A percentile compares a stretch with the other conserved stretches of the same genome.
Evolutionary conservation across 2,329 filamentous ascomycete species (phyloP).

Genomic region (Verticillium nubilum): DNA sequence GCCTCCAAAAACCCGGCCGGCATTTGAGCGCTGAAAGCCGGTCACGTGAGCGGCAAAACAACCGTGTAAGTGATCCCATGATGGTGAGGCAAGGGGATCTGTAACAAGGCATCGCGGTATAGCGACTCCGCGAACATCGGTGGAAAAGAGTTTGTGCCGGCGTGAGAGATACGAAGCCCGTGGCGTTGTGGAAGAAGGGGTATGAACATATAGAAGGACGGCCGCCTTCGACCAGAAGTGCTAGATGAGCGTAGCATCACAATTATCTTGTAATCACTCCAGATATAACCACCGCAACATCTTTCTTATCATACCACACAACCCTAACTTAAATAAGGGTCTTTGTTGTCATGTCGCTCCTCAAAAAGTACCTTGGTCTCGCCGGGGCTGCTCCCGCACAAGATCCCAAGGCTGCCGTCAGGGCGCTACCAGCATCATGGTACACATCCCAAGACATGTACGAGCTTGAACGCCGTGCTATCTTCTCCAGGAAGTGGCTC

Average conservation of each 20-base stretch:
- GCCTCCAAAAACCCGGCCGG: slow-evolving; percentile 1
- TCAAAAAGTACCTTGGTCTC: slow-evolving; percentile 32
- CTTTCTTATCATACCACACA: background rate
- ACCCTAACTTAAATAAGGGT: background rate
- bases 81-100: background rate
- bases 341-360: slow-evolving; percentile 18
- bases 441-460: slow-evolving; percentile 49
- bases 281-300: background rate
- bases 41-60: slow-evolving; percentile 10
- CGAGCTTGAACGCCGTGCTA: slow-evolving; percentile 49
- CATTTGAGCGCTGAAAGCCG: background rate
- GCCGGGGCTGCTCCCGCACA: slow-evolving; percentile 16
- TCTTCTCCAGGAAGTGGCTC: slow-evolving; percentile 53
- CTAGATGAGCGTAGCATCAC: background rate
- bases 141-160: slow-evolving; percentile 3
- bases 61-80: slow-evolving; percentile 5
- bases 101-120: background rate
- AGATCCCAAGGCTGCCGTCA: slow-evolving; percentile 20
- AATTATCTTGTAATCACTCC: background rate
- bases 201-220: slow-evolving; percentile 11
- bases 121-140: background rate
- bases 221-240: background rate
- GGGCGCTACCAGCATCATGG: slow-evolving; percentile 44
- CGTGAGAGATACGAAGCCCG: background rate
- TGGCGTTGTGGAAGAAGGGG: background rate